Evolutionary conservation across 2,329 filamentous ascomycete genomes (phyloP).

Genomic region (Blumeria hordei): DNA sequence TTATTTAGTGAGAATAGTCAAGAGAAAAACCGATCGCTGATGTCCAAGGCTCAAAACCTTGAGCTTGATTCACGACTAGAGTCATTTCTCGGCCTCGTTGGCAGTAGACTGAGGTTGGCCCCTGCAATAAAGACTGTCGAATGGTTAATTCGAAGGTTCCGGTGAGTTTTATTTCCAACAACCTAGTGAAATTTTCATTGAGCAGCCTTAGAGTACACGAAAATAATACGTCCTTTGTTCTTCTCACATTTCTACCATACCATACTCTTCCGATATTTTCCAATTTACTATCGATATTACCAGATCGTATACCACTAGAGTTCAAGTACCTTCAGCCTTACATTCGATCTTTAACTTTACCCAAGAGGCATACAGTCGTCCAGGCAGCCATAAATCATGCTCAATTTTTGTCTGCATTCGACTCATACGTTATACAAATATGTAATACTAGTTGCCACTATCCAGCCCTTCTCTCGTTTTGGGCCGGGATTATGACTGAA

Average conservation of each 20-base stretch:
- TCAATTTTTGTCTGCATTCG: conserved; percentile 51
- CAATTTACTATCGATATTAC: conserved; percentile 68
- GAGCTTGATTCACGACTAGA: conserved; percentile 59
- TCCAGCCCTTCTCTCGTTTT: conserved; percentile 61
- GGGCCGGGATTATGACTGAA: conserved; percentile 73
- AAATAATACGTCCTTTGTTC: conserved; percentile 54
- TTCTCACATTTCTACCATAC: conserved; percentile 81
- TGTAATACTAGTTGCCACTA: conserved; percentile 51
- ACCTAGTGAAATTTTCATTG: conserved; percentile 1
- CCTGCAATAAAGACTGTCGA: conserved; percentile 80
- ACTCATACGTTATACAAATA: conserved; percentile 52
- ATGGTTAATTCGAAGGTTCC: conserved; percentile 81
- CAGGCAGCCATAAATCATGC: conserved; percentile 61
- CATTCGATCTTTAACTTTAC: conserved; percentile 48
- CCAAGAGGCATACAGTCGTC: conserved; percentile 60
- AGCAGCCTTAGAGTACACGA: conserved; percentile 49
- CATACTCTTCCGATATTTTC: conserved; percentile 69
- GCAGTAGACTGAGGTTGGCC: conserved; percentile 53
- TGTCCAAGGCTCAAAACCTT: conserved; percentile 60
- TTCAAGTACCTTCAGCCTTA: conserved; percentile 78
- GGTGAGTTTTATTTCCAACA: conserved; percentile 26
- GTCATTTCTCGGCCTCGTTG: conserved; percentile 58
- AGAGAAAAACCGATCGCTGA: conserved; percentile 61
- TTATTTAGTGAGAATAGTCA: conserved; percentile 92
- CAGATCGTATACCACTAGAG: conserved; percentile 44